phyloP scores from a whole-genome alignment of 176 grass and related monocot genomes.

The Hordeum marinum region DNA sequence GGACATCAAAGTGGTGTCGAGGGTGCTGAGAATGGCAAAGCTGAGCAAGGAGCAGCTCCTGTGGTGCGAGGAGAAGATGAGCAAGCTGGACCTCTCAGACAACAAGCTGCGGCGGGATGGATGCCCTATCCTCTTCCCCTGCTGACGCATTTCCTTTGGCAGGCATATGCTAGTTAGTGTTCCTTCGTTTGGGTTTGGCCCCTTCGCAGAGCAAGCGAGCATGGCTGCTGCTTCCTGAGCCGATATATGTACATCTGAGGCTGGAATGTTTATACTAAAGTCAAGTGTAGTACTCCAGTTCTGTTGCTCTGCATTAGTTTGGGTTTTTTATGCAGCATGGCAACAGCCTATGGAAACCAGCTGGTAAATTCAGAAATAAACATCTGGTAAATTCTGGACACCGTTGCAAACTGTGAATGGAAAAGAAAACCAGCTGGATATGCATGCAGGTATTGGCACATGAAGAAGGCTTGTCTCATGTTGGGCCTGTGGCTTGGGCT shows the following conservation, averaged over 20 bases:
- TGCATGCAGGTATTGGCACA: neutral
- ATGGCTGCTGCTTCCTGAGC: conserved; percentile 8
- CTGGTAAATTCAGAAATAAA: neutral
- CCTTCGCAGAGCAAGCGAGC: neutral
- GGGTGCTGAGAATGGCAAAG: conserved; percentile 74
- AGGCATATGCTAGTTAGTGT: neutral
- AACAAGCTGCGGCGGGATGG: conserved; percentile 65
- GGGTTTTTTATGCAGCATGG: conserved; percentile 6
- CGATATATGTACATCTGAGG: conserved; percentile 47
- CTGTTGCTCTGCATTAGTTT: neutral
- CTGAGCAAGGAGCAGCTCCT: conserved; percentile 93
- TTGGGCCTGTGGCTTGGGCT: neutral
- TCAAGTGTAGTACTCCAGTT: neutral
- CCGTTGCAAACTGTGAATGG: neutral
- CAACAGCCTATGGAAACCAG: neutral
- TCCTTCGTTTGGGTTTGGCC: neutral
- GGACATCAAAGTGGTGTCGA: conserved; percentile 87
- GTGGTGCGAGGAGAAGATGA: conserved; percentile 99
- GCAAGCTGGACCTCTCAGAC: conserved; percentile 80
- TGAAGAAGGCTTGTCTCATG: conserved; percentile 3
- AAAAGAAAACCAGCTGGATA: neutral
- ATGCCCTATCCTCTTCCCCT: conserved; percentile 83
- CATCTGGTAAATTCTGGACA: neutral
- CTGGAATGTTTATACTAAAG: conserved; percentile 26
- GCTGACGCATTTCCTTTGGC: conserved; percentile 30